A percentile compares a stretch with the other conserved stretches of the same genome.
These are phyloP conservation scores for Echinochloa phyllopogon DNA, from an alignment of 176 grass and related monocot genomes.

Conservation along the genomic window DNA sequence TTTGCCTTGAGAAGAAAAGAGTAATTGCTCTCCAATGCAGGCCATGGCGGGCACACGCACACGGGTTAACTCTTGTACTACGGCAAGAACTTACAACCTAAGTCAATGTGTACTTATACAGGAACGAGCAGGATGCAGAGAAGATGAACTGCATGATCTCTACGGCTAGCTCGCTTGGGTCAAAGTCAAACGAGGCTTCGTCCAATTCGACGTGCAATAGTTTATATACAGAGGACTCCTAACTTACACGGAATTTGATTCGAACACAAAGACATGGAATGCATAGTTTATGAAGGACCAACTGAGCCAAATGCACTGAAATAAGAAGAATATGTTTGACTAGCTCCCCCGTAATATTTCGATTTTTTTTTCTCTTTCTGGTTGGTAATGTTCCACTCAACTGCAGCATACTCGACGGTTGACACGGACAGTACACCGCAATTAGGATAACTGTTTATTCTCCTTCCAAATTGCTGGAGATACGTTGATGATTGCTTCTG, in stretches of 20 bases:
- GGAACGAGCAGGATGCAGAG: background rate
- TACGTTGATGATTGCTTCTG: background rate
- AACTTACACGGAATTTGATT: conserved; percentile 30
- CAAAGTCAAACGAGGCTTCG: conserved; percentile 38
- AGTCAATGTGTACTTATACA: background rate
- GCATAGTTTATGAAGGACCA: conserved; percentile 25
- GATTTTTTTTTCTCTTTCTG: background rate
- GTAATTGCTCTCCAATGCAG: no score
- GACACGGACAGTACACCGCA: conserved; percentile 3
- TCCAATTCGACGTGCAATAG: conserved; percentile 12
- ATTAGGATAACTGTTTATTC: conserved; percentile 6
- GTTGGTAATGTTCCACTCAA: background rate
- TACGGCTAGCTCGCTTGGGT: background rate
- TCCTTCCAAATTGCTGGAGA: background rate
- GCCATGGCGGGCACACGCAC: no score
- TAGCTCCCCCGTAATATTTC: background rate
- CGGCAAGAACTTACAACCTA: no score
- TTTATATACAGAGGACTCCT: background rate
- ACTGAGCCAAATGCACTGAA: background rate
- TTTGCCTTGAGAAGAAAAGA: no score
- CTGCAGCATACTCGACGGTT: background rate
- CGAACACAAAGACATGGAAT: background rate
- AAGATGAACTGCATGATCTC: background rate
- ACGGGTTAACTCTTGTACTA: no score
- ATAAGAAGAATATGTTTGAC: background rate